Base-by-base conservation (phyloP, 73 alveolate species). In the Vitrella brassicaformis region DNA sequence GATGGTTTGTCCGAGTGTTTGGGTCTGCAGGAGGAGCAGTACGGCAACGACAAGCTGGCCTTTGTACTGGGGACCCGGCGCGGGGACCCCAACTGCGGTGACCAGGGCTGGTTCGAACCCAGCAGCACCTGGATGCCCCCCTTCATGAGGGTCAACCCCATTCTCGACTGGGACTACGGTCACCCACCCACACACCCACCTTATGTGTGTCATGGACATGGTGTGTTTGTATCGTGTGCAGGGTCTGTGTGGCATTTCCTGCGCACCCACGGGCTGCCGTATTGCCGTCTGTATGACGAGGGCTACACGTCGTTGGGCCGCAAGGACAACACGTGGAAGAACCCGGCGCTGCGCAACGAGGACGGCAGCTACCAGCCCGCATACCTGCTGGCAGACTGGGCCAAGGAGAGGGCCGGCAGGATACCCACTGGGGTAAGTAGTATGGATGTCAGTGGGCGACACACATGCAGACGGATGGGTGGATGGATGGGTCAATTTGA, bases 201-300 rank as follows among this genome's bases (percentile, higher is more conserved):
- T n/a, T 4, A 39, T 39, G 56, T 39, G 4, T 39, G 4, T n/a
- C n/a, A n/a, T 39, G 56, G 56, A 8, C 56, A 8, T 39, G 22
- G 56, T 8, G 56, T 39, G 56, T 39, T 4, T 39, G 22, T 39
- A 14, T 39, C 56, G 4, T 39, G 14, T 39, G 56, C 56, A 39
- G 56, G 56, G 56, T 4, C 4, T 32, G 79, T 72, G 19, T 72
- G 79, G 79, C 28, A n/a, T 47, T 72, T 72, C 27, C n/a, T 72
- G 26, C 14, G 79, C 29, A 56, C 47, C 64, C 30, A 46, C 27
- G 79, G 71, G 9, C 56, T 72, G 29, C 79, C 79, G 31, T 72
- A 72, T n/a, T 72, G 79, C 31, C 71, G 47, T 27, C 79, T 72
- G 65, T 72, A 72, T 47, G 79, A 72, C 71, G 28, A 72, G 65